Evolutionary conservation across 1,284 basidiomycete genomes (phyloP), one percentile per base, ranked within the genome.

Genomic region (Puccinia polysora): DNA sequence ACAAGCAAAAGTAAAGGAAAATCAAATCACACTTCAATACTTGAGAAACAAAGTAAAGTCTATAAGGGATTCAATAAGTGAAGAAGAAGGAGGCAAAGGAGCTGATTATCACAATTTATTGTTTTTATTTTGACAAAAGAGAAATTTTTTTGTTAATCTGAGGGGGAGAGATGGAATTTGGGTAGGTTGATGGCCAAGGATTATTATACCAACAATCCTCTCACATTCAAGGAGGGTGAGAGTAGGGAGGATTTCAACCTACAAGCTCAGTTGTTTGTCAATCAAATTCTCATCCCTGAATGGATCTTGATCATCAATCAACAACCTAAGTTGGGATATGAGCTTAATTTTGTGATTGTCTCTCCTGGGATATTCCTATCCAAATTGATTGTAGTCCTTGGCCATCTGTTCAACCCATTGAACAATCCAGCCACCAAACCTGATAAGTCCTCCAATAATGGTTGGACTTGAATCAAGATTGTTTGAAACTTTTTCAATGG

Each of bases 311-410:
- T 65, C 36, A 30, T 65, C 40, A 34, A 59, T 20, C 10, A 15
- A 20, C 23, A 63, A 20, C 2, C 28, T 25, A 6, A 25, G 20
- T 2, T n/a, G 5, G 2, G 50, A 12, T 18, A 58, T 58, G 34
- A n/a, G 4, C 1, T 64, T 5, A 47, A 65, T 49, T 65, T 65
- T 30, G 52, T 47, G 7, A 52, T 65, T 34, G 63, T 65, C 49
- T 65, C 63, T 5, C 63, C 52, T 38, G 63, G 49, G 10, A 55
- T 65, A 25, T 65, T 65, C 40, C 34, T 65, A 12, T 36, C 63
- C 47, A 49, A 65, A 15, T 32, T 65, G 3, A 55, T 65, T 50
- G 45, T 1, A 15, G n/a, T 40, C 1, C 28, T 65, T 25, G 53
- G 53, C 18, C 10, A n/a, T 34, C 34, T 65, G 32, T 25, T 14